Evolutionary conservation across 2,329 filamentous ascomycete species (phyloP), one percentile per base, ranked within the genome.

Genomic region (Gliomastix tumulicola): DNA sequence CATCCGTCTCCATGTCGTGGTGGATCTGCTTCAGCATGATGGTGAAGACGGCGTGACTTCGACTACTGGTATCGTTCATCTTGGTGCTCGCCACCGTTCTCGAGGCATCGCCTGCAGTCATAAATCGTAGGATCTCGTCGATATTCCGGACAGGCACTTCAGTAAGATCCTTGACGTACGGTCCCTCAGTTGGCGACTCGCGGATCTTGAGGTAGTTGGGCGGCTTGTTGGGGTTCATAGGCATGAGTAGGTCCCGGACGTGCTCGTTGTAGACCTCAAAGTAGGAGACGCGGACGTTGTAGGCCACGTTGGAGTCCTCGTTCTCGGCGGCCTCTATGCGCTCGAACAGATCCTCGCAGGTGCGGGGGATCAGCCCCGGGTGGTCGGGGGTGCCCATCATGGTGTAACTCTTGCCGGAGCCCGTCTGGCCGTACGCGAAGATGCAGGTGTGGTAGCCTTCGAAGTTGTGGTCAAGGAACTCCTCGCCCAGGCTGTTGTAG

Each of bases 191-290:
- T 15, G 89, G 90, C 15, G 88, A 94, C 66, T 98, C 92, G 52
- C 92, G 83, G 53, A 98, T 95, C 63, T 96, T 96, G 50, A 98
- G 83, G 58, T 97, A 96, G 56, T 94, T 83, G 3, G 89, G 86
- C 6, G 85, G 72, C 43, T 85, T 84, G 38, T 80, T 84, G 5
- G 73, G 67, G 9, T 66, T 54, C 20, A 84, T 74, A 10, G 89
- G 86, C 1, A 88, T 84, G 32, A 98, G 76, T 23, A 98, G 69
- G 56, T 98, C 92, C 40, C 92, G 86, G 34, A 98, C 92, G 61
- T 97, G 92, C 65, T 98, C 92, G 62, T 98, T 98, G 74, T 98
- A 98, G 43, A 98, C 92, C 59, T 98, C 92, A 54, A 98, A 97
- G 66, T 98, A 98, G 4, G 89, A 96, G 20, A 97, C 92, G 44